A percentile compares a stretch with the other conserved stretches of the same genome.
Evolutionary conservation across 176 grass and related monocot species (phyloP).

Genomic region (Carex pumila): DNA sequence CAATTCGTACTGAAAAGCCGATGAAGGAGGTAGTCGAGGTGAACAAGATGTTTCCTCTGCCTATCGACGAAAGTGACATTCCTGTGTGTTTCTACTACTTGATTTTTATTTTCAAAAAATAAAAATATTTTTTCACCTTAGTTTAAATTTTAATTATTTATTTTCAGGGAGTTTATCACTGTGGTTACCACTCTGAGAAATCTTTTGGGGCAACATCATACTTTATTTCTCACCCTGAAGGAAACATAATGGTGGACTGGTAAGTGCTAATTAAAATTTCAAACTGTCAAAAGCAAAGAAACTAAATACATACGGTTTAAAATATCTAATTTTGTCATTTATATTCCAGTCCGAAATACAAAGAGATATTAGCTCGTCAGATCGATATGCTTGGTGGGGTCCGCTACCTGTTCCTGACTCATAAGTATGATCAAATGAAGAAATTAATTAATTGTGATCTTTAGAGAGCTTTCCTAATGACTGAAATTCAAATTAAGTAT

Average conservation of each 20-base stretch:
- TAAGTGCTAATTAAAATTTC: conserved; percentile 20
- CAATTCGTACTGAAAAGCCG: conserved; percentile 69
- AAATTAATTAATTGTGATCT: conserved; percentile 22
- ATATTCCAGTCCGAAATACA: conserved; percentile 63
- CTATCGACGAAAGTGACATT: conserved; percentile 37
- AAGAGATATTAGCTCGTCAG: conserved; percentile 30
- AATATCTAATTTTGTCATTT: conserved; percentile 1
- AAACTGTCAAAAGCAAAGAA: background rate
- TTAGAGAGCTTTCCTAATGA: background rate
- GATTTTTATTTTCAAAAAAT: background rate
- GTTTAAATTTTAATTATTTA: background rate
- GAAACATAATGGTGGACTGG: conserved; percentile 88
- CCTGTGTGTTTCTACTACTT: conserved; percentile 27
- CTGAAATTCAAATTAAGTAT: background rate
- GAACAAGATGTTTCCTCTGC: conserved; percentile 71
- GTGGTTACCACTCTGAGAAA: conserved; percentile 67
- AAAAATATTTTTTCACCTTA: background rate
- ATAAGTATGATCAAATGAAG: conserved; percentile 40
- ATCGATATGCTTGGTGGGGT: conserved; percentile 72
- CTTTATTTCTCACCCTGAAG: conserved; percentile 61
- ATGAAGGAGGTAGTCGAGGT: conserved; percentile 60
- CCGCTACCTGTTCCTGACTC: conserved; percentile 82
- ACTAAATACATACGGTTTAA: background rate
- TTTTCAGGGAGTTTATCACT: conserved; percentile 75
- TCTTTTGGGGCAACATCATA: conserved; percentile 75